These are phyloP conservation scores for Oryza glumipatula DNA, from an alignment of 176 grass and related monocot genomes.

Conservation along the genomic window DNA sequence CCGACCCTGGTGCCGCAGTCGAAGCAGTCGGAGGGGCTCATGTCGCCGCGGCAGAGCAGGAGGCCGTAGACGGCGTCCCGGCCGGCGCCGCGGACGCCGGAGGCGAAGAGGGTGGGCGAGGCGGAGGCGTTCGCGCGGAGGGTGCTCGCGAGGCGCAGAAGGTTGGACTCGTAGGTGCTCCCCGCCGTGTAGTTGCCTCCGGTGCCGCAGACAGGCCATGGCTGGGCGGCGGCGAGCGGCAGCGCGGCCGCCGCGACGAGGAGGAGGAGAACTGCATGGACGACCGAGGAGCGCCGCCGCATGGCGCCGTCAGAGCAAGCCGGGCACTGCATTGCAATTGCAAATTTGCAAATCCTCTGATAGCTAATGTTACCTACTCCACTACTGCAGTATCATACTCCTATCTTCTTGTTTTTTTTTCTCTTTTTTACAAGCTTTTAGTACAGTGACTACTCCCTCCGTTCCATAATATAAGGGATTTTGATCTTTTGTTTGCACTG, in stretches of 20 bases:
- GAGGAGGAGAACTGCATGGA: background rate
- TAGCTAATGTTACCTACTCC: too few relatives aligned
- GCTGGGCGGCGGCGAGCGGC: slow-evolving; percentile 17
- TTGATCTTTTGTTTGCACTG: too few relatives aligned
- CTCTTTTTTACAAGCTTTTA: too few relatives aligned
- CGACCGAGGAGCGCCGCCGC: background rate
- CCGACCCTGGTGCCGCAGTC: slow-evolving; percentile 39
- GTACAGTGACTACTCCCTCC: too few relatives aligned
- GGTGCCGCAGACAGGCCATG: background rate
- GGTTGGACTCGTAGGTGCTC: slow-evolving; percentile 40
- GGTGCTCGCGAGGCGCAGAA: background rate
- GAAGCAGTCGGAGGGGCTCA: slow-evolving; percentile 25
- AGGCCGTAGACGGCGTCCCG: slow-evolving; percentile 45
- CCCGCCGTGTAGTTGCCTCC: slow-evolving; percentile 46
- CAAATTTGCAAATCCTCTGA: too few relatives aligned
- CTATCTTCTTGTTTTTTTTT: too few relatives aligned
- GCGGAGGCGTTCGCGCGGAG: slow-evolving; percentile 4
- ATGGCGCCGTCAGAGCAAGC: background rate
- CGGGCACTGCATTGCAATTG: too few relatives aligned
- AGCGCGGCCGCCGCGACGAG: background rate
- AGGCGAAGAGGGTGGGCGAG: slow-evolving; percentile 26
- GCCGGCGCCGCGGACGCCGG: background rate
- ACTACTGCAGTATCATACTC: too few relatives aligned
- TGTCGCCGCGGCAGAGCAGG: slow-evolving; percentile 56
- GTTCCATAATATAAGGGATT: too few relatives aligned